A percentile compares a stretch with the other conserved stretches of the same genome.
These are phyloP conservation scores for Rubroboletus satanas DNA, from an alignment of 768 basidiomycete genomes.

Conservation along the genomic window DNA sequence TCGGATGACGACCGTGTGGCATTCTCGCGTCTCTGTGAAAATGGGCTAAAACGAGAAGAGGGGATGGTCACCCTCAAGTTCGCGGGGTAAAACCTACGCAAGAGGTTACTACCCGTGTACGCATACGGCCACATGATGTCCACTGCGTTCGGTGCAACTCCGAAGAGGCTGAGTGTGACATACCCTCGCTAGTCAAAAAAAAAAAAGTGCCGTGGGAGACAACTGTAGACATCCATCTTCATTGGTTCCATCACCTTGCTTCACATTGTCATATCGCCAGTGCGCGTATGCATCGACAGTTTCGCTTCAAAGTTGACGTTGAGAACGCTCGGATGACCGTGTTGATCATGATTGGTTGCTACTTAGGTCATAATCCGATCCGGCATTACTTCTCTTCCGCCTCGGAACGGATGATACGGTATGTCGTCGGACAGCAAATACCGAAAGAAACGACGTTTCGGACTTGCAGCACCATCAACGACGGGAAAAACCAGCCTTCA, in stretches of 20 bases:
- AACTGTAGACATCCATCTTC: not conserved
- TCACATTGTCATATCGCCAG: not conserved
- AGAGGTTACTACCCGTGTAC: not conserved
- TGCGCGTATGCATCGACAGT: too few relatives aligned
- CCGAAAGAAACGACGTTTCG: too few relatives aligned
- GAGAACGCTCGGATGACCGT: too few relatives aligned
- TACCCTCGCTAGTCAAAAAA: too few relatives aligned
- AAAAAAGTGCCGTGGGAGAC: not conserved
- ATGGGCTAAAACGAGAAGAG: not conserved
- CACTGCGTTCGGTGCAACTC: not conserved
- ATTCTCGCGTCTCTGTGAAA: not conserved
- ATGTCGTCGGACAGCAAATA: too few relatives aligned
- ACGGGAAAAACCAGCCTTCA: too few relatives aligned
- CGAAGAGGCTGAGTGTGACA: not conserved
- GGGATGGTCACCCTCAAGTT: not conserved
- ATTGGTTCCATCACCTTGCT: not conserved
- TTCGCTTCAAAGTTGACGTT: too few relatives aligned
- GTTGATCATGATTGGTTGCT: too few relatives aligned
- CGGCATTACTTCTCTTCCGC: too few relatives aligned
- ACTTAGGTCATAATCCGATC: too few relatives aligned
- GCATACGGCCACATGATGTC: not conserved
- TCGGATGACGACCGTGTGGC: not conserved
- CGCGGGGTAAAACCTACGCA: not conserved
- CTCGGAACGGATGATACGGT: too few relatives aligned
- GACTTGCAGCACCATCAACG: too few relatives aligned